Percentiles rank a stretch among this genome's conserved stretches.
Conservation (phyloP, 2,329 filamentous ascomycete species). For the Aspergillus arachidicola region DNA sequence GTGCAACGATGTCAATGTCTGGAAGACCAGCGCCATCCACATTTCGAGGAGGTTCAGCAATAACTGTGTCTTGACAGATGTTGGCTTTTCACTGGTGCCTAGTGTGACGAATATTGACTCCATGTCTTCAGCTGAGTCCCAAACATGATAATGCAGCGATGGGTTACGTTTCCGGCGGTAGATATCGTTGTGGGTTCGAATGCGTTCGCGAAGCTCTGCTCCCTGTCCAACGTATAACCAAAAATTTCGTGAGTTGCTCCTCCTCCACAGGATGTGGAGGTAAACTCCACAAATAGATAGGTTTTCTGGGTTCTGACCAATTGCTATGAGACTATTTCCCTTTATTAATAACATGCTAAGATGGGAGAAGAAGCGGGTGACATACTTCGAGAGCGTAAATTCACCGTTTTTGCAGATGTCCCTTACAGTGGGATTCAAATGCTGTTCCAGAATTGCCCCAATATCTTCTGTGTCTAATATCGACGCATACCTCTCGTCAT, state of each 20-base stretch:
- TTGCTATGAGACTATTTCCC: neutral
- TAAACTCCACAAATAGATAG: neutral
- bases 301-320: neutral
- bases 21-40: conserved; percentile 12
- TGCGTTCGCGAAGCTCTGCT: conserved; percentile 1
- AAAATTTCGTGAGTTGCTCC: conserved; percentile 3
- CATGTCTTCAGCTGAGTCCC: conserved; percentile 10
- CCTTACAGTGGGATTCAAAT: neutral
- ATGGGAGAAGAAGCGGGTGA: neutral
- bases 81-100: neutral
- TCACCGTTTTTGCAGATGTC: neutral
- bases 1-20: conserved; percentile 10
- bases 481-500: too few species aligned
- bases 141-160: conserved; percentile 14
- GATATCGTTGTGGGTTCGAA: conserved; percentile 11
- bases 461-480: neutral
- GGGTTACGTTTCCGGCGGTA: neutral
- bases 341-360: neutral
- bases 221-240: conserved; percentile 18
- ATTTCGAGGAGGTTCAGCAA: conserved; percentile 15
- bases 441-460: neutral
- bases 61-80: neutral
- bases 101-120: conserved; percentile 16
- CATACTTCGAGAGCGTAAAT: neutral
- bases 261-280: conserved; percentile 14